Evolutionary conservation across 148 eudicot species (phyloP).

Genomic region (Camellia lanceoleosa): DNA sequence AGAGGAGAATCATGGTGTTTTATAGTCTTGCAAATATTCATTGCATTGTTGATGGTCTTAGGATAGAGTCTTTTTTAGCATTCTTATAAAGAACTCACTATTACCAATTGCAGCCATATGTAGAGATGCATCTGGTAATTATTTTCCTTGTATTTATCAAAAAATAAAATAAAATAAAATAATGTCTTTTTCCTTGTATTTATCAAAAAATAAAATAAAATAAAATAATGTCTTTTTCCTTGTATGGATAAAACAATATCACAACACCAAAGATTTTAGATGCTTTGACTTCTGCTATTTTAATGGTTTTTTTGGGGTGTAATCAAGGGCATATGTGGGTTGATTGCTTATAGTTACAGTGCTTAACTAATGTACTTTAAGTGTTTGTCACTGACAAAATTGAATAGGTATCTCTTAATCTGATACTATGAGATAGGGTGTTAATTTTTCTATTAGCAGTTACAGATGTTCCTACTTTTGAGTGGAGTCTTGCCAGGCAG

Average conservation of each 20-base stretch:
- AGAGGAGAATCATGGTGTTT: neutral
- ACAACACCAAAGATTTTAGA: too few species aligned
- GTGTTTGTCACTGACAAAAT: neutral
- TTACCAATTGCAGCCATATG: neutral
- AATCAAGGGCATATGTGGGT: neutral
- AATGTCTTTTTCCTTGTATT: neutral
- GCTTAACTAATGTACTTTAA: neutral
- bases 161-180: too few species aligned
- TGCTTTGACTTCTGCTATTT: neutral
- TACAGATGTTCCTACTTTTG: too few species aligned
- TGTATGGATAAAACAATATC: neutral
- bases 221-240: neutral
- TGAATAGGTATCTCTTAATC: neutral
- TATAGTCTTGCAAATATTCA: neutral
- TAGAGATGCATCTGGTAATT: neutral
- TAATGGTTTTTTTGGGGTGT: neutral
- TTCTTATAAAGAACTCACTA: neutral
- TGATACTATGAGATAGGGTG: neutral
- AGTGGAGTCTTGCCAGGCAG: neutral
- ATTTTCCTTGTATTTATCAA: too few species aligned
- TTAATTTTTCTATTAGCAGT: too few species aligned
- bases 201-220: too few species aligned
- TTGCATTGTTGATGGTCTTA: neutral
- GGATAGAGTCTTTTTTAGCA: neutral
- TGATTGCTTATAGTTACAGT: neutral